Conservation (phyloP, 2,329 filamentous ascomycete genomes). For the Pleurostoma richardsiae region DNA sequence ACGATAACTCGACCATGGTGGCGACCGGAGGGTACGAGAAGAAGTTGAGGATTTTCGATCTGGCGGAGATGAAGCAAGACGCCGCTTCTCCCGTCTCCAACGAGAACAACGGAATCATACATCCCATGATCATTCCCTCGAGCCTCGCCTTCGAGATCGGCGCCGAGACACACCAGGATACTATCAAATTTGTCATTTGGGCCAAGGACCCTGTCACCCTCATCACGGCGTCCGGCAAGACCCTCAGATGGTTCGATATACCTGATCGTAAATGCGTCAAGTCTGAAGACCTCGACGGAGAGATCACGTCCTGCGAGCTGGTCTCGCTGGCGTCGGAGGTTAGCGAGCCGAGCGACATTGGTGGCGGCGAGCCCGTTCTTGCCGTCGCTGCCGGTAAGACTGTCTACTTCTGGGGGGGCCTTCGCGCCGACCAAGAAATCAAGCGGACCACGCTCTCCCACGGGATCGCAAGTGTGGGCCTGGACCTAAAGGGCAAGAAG, state of each 20-base stretch:
- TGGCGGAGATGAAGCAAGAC: slow-evolving; percentile 54
- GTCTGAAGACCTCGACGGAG: slow-evolving; percentile 72
- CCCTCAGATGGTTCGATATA: slow-evolving; percentile 91
- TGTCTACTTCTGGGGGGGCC: slow-evolving; percentile 85
- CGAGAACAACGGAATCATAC: slow-evolving; percentile 20
- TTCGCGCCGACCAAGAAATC: slow-evolving; percentile 62
- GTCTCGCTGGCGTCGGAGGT: slow-evolving; percentile 59
- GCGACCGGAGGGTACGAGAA: slow-evolving; percentile 96
- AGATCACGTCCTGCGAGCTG: slow-evolving; percentile 90
- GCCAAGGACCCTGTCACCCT: slow-evolving; percentile 81
- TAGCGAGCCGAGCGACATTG: slow-evolving; percentile 56
- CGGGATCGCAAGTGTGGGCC: slow-evolving; percentile 83
- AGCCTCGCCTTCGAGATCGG: slow-evolving; percentile 81
- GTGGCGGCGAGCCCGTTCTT: slow-evolving; percentile 66
- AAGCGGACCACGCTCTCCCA: slow-evolving; percentile 78
- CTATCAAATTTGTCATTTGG: slow-evolving; percentile 97
- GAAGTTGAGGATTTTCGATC: slow-evolving; percentile 89
- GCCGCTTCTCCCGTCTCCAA: slow-evolving; percentile 23
- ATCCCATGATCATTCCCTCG: slow-evolving; percentile 45
- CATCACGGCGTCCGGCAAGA: slow-evolving; percentile 88
- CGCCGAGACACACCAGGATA: slow-evolving; percentile 72
- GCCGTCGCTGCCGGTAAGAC: slow-evolving; percentile 92
- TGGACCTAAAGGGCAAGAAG: slow-evolving; percentile 76
- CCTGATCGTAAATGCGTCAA: slow-evolving; percentile 70
- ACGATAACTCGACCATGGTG: slow-evolving; percentile 74